phyloP scores from a whole-genome alignment of 352 stramenopile species.

The Pythium folliculosum region DNA sequence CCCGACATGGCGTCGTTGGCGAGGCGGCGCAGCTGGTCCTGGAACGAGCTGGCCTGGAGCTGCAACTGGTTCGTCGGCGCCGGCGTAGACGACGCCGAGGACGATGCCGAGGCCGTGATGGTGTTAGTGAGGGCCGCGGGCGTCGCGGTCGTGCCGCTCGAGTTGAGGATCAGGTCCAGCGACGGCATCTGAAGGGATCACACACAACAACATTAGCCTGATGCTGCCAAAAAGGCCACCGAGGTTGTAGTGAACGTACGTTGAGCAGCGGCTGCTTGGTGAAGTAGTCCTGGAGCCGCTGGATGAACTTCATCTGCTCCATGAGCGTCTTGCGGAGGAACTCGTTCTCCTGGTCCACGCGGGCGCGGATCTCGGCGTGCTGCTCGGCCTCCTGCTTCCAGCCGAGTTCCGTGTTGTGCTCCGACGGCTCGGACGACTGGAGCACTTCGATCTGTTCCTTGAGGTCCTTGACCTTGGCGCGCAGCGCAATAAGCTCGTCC shows the following conservation, averaged over 20 bases:
- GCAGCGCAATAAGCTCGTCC: constrained; percentile 83
- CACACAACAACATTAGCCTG: background rate
- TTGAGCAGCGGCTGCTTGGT: constrained; percentile 90
- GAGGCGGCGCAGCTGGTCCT: constrained; percentile 70
- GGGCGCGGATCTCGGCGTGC: constrained; percentile 84
- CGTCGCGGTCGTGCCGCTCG: constrained; percentile 59
- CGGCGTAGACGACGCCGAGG: constrained; percentile 55
- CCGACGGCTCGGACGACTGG: constrained; percentile 84
- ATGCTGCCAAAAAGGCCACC: background rate
- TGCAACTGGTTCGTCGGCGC: constrained; percentile 64
- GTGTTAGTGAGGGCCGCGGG: constrained; percentile 61
- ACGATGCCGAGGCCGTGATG: constrained; percentile 50
- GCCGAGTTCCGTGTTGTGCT: constrained; percentile 87
- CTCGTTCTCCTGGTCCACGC: constrained; percentile 89
- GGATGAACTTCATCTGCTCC: constrained; percentile 93
- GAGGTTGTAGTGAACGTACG: constrained; percentile 27
- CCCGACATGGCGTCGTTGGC: constrained; percentile 61
- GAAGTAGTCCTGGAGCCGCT: constrained; percentile 89
- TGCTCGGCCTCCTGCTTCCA: constrained; percentile 91
- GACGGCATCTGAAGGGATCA: constrained; percentile 60
- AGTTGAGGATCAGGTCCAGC: constrained; percentile 84
- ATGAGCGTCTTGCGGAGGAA: constrained; percentile 88
- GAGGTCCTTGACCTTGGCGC: constrained; percentile 87
- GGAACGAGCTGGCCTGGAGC: constrained; percentile 78
- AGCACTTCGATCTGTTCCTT: constrained; percentile 91